phyloP scores from a whole-genome alignment of 495 filamentous ascomycete genomes.

The Copromyces sp. region DNA sequence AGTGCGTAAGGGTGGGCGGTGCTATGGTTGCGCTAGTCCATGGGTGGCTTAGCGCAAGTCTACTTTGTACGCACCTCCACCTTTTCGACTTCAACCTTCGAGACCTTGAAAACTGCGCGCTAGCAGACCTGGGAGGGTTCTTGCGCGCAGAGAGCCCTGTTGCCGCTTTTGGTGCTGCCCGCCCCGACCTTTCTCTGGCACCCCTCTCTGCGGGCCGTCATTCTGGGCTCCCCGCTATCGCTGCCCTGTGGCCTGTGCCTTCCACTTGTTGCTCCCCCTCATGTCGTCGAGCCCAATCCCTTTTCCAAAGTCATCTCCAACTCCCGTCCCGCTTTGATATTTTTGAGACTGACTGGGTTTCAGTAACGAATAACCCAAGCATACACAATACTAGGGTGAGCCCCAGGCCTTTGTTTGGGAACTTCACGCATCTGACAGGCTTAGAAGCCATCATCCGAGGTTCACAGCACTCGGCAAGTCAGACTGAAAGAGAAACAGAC shows the following conservation, averaged over 20 bases:
- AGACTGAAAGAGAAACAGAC: background rate
- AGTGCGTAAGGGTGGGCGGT: background rate
- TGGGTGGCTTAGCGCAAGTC: slow-evolving; percentile 6
- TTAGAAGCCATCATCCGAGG: background rate
- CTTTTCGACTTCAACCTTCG: background rate
- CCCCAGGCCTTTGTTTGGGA: background rate
- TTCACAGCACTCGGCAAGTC: background rate
- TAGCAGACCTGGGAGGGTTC: background rate
- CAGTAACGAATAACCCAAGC: background rate
- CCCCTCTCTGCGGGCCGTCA: background rate
- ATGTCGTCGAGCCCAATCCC: background rate
- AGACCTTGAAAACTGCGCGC: background rate
- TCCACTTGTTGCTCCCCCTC: background rate
- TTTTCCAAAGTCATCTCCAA: background rate
- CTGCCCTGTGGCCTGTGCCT: background rate
- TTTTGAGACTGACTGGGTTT: background rate
- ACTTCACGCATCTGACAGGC: background rate
- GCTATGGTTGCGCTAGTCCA: background rate
- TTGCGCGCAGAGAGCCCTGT: background rate
- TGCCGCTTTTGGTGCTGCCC: background rate
- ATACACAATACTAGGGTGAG: background rate
- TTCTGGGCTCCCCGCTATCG: background rate
- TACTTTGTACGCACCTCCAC: background rate
- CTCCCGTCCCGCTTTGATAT: background rate
- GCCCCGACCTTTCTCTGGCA: background rate